Base-by-base conservation (phyloP, 371 early-diverging fungal genomes). In the Haplosporangium sp. region DNA sequence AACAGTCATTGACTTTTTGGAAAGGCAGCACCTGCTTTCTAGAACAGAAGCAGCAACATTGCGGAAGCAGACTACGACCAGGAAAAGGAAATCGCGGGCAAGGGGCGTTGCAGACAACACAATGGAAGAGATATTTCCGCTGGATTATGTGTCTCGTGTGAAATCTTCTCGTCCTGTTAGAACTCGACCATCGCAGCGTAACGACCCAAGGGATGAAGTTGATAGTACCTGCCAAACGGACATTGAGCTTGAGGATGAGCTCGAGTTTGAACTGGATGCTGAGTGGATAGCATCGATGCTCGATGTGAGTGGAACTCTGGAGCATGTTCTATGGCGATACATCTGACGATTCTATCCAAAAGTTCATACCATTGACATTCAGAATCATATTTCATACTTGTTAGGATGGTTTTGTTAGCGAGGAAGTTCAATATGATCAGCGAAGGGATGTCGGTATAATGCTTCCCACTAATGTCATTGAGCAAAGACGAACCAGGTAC, bases 211-310 rank as follows among this genome's bases (percentile, higher is more conserved):
- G 10, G 16, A 42, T 29, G 40, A 42, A 0, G 11, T 20, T 9
- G 41, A 14, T 9, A 38, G 0, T 29, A 21, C 36, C 6, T 8
- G 40, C 16, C n/a, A 23, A 16, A 37, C 59, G 5, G 66, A 48
- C 12, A 37, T 67, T 41, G 72, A 68, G 16, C 3, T 67, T n/a
- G 79, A 71, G 45, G 72, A 72, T 37, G 79, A 77, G 6, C 38
- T 77, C 8, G 68, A 72, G 38, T 77, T 72, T 51, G 79, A 77
- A 45, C 45, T 77, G 45, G 73, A 72, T 43, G 36, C 23, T 4
- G 79, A 72, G 12, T 68, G 72, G 68, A 67, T 77, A 37, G 58
- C 68, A 3, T 37, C 57, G 20, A 54, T 56, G 57, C 77, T 76
- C 6, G 57, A 67, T 23, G 74, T 74, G 55, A 23, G 62, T 29